These are phyloP conservation scores for Ballota nigra DNA, from an alignment of 257 asterid genomes.

Conservation along the genomic window DNA sequence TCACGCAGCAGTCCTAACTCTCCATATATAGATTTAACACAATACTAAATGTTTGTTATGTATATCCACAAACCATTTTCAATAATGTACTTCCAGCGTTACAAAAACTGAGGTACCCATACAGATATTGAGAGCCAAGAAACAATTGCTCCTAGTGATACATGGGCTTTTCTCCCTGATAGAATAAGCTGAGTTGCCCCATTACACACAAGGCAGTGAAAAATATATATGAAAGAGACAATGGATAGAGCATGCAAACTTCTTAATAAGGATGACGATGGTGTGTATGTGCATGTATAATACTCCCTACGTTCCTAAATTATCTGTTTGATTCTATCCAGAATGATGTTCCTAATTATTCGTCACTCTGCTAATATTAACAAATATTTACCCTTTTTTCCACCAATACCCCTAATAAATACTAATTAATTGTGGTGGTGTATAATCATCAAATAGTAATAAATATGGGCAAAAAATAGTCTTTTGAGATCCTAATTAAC, in stretches of 20 bases:
- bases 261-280: neutral
- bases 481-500: no score
- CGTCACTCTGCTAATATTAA: no score
- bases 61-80: neutral
- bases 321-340: no score
- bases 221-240: neutral
- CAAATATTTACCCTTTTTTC: no score
- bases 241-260: neutral
- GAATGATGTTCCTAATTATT: no score
- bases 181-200: neutral
- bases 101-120: slow-evolving; percentile 3
- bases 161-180: neutral
- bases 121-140: neutral
- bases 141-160: neutral
- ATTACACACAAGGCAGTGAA: neutral
- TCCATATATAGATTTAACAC: neutral
- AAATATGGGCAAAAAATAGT: no score
- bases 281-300: neutral
- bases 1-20: slow-evolving; percentile 5
- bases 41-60: neutral
- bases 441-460: no score
- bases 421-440: no score
- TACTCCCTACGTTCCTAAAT: neutral
- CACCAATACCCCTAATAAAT: no score
- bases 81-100: neutral